Evolutionary conservation across 768 basidiomycete species (phyloP), one percentile per base, ranked within the genome.

Genomic region (Lactifluus subvellereus): DNA sequence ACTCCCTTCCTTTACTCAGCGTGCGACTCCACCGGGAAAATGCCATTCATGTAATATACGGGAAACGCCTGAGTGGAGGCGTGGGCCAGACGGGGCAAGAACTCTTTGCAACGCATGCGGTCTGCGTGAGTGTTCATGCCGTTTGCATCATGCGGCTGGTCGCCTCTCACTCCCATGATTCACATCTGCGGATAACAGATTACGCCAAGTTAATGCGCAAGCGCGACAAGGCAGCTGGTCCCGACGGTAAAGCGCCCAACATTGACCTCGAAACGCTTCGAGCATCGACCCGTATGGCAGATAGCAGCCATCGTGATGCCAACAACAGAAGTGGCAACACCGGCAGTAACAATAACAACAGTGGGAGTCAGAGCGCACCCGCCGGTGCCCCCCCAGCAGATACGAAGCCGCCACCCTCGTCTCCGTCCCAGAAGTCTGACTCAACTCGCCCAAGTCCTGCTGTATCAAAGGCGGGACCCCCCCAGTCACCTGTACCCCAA

Each of bases 41-140:
- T 92, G 90, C 69, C 88, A 91, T 74, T 91, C 90, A 37, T 92
- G 90, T 72, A 89, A 90, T 74, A 91, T 91, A 60, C 79, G 87
- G 62, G 90, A 92, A 71, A 92, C 90, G 4, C 90, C 90, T n/a
- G 90, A 92, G 72, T 92, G 90, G 90, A 75, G 90, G 57, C 82
- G 89, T 30, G 90, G 90, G 16, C 90, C 90, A 3, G 90, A 91
- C 70, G 90, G 90, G 4, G 89, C 90, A 30, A 77, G 90, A 70
- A 92, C 90, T 8, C 71, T 92, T 69, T 92, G 90, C 71, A 92
- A 91, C 72, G 90, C 90, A 48, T 92, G 90, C 74, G 90, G 90
- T 37, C 75, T 92, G 68, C 90, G 90, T 92, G 72, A 72, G 42
- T 27, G 87, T 84, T 37, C 18, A 54, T 56, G 32, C 16, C 59